Conservation (phyloP, 768 basidiomycete species). For the Calocybe cyanea region DNA sequence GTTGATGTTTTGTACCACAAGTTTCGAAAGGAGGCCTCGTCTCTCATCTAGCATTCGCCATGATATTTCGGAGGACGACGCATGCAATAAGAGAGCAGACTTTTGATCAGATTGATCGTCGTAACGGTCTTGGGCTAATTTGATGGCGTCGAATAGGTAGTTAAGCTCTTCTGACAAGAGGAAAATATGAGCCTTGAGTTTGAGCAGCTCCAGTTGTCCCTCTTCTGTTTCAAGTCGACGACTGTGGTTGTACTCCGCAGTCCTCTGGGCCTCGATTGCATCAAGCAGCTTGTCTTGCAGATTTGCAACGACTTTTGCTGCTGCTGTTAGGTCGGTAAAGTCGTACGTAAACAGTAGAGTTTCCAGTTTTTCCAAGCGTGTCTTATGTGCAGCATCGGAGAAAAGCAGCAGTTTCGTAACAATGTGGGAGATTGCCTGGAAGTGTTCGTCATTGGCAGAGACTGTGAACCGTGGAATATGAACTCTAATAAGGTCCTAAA, state of each 20-base stretch:
- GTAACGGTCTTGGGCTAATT: constrained; percentile 73
- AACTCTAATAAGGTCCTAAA: constrained; percentile 76
- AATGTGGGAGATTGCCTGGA: constrained; percentile 80
- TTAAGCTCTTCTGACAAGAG: constrained; percentile 76
- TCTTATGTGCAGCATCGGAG: constrained; percentile 81
- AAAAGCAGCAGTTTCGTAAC: constrained; percentile 88
- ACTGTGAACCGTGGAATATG: constrained; percentile 86
- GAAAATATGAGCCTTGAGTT: constrained; percentile 68
- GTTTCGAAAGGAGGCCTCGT: constrained; percentile 73
- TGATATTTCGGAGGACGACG: constrained; percentile 81
- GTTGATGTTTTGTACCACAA: constrained; percentile 74
- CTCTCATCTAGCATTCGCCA: constrained; percentile 87
- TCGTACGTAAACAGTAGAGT: constrained; percentile 85
- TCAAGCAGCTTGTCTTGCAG: constrained; percentile 73
- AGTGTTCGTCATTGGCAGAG: constrained; percentile 78
- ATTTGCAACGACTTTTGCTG: constrained; percentile 65
- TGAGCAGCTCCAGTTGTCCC: constrained; percentile 53
- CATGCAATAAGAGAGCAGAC: constrained; percentile 76
- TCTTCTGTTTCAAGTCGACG: constrained; percentile 37
- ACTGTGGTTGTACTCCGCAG: constrained; percentile 36
- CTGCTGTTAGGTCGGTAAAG: constrained; percentile 71
- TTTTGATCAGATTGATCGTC: constrained; percentile 67
- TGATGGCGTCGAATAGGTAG: constrained; percentile 83
- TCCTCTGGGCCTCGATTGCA: constrained; percentile 48
- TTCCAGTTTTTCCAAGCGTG: constrained; percentile 73